These are phyloP conservation scores for Gynostemma pentaphyllum DNA, from an alignment of 306 rosid genomes.

Conservation along the genomic window DNA sequence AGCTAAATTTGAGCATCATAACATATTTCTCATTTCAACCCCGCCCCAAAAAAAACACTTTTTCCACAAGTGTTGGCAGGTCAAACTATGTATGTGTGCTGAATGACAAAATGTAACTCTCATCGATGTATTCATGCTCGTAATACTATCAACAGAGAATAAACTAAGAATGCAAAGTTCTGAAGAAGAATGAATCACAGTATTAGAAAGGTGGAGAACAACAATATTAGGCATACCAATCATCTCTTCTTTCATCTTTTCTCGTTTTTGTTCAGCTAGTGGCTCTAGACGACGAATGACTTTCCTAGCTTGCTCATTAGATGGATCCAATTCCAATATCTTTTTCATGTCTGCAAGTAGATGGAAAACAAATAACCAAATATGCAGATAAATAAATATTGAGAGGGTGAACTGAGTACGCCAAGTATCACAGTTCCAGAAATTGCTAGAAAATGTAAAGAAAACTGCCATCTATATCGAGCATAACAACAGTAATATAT, in stretches of 20 bases:
- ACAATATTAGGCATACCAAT: slow-evolving; percentile 30
- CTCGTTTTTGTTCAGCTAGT: slow-evolving; percentile 78
- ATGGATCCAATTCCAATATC: slow-evolving; percentile 67
- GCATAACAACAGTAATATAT: background rate
- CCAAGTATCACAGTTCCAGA: background rate
- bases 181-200: background rate
- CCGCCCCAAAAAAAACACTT: too few species aligned
- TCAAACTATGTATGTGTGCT: too few species aligned
- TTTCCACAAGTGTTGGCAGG: too few species aligned
- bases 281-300: slow-evolving; percentile 55
- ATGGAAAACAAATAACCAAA: slow-evolving; percentile 2
- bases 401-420: too few species aligned
- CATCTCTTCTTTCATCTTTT: slow-evolving; percentile 96
- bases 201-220: background rate
- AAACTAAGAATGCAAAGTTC: background rate
- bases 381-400: background rate
- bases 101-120: too few species aligned
- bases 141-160: background rate
- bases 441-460: background rate
- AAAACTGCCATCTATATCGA: background rate
- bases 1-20: background rate
- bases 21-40: background rate
- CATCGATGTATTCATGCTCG: too few species aligned
- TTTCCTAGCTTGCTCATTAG: slow-evolving; percentile 64
- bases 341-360: slow-evolving; percentile 61